A percentile compares a stretch with the other conserved stretches of the same genome.
phyloP scores from a whole-genome alignment of 2,329 filamentous ascomycete genomes.

The Arthrobotrys entomopaga region DNA sequence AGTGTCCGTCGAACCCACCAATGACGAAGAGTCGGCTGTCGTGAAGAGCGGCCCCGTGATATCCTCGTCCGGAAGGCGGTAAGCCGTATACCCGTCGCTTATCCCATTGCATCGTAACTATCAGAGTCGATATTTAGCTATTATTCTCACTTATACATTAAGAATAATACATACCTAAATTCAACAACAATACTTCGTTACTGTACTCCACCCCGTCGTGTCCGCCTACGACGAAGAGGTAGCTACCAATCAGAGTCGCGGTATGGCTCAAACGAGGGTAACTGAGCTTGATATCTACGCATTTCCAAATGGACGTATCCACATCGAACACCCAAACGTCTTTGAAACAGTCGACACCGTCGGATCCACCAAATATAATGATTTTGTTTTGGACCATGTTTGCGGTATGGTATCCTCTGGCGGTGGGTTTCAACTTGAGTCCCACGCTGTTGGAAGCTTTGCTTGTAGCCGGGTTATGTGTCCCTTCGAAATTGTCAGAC shows the following conservation, averaged over 20 bases:
- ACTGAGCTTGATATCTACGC: constrained; percentile 70
- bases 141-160: not conserved
- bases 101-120: constrained; percentile 78
- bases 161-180: constrained; percentile 63
- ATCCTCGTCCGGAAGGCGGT: constrained; percentile 72
- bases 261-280: constrained; percentile 75
- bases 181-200: constrained; percentile 75
- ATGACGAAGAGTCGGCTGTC: constrained; percentile 73
- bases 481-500: constrained; percentile 7
- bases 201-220: constrained; percentile 77
- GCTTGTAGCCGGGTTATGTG: constrained; percentile 49
- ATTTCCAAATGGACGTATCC: constrained; percentile 70
- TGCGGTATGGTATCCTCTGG: constrained; percentile 76
- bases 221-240: constrained; percentile 75
- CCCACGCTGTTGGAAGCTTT: constrained; percentile 31
- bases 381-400: constrained; percentile 79
- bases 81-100: constrained; percentile 72
- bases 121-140: not conserved
- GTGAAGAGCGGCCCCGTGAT: constrained; percentile 74
- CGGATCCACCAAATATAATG: constrained; percentile 76
- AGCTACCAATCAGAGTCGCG: constrained; percentile 75
- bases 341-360: constrained; percentile 77
- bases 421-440: constrained; percentile 65
- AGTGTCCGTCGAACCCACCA: constrained; percentile 72
- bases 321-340: constrained; percentile 79